Evolutionary conservation across 345 rosid genomes (phyloP).

Genomic region (Populus tremula): DNA sequence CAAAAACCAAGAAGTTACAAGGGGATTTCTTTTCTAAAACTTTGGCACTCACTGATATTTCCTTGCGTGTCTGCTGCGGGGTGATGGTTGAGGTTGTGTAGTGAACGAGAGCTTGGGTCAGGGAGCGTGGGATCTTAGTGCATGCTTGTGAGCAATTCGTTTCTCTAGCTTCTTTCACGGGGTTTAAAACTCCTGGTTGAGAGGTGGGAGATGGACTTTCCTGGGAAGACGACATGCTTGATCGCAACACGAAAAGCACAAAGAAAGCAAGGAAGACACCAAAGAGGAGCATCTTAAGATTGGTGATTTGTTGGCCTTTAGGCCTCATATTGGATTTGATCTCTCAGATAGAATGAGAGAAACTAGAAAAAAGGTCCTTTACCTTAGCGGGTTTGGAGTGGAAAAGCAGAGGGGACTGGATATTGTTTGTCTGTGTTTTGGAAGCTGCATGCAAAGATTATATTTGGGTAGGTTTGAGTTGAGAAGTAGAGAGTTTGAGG

Average conservation of each 20-base stretch:
- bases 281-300: constrained; percentile 57
- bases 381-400: background rate
- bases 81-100: constrained; percentile 81
- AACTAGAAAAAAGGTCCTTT: background rate
- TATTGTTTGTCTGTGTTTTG: background rate
- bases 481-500: constrained; percentile 1
- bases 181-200: background rate
- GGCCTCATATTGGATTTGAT: constrained; percentile 51
- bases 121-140: constrained; percentile 52
- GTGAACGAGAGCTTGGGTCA: constrained; percentile 71
- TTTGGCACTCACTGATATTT: constrained; percentile 57
- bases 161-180: background rate
- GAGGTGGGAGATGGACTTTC: constrained; percentile 11
- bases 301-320: constrained; percentile 45
- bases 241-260: constrained; percentile 55
- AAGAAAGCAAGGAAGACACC: constrained; percentile 56
- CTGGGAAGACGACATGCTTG: constrained; percentile 47
- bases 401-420: constrained; percentile 5
- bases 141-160: constrained; percentile 41
- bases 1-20: constrained; percentile 88
- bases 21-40: constrained; percentile 68
- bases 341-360: background rate
- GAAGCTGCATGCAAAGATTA: background rate
- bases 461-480: constrained; percentile 7
- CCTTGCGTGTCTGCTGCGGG: constrained; percentile 77